Evolutionary conservation across 768 basidiomycete genomes (phyloP).

Genomic region (Phaffia tasmanica): DNA sequence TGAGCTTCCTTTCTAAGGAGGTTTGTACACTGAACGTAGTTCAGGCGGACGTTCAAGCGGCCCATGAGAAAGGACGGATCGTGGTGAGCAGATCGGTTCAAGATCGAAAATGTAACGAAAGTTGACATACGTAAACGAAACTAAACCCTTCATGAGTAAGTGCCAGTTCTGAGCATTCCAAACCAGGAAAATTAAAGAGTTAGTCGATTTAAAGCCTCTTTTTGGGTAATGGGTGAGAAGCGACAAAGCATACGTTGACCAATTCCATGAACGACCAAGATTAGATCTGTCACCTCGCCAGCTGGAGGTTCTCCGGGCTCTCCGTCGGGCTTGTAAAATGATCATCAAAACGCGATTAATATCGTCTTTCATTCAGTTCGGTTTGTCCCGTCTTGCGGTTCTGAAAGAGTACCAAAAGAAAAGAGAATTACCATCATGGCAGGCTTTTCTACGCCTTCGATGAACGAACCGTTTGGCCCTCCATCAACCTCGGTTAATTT

Average conservation of each 20-base stretch:
- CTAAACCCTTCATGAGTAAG: constrained; percentile 39
- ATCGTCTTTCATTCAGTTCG: too few relatives aligned
- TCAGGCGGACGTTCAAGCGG: too few relatives aligned
- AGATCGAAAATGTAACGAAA: too few relatives aligned
- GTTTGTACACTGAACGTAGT: neutral
- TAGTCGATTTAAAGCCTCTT: too few relatives aligned
- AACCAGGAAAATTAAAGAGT: neutral
- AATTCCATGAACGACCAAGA: constrained; percentile 44
- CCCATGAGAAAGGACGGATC: constrained; percentile 6
- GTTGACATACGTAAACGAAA: constrained; percentile 36
- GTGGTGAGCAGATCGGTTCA: constrained; percentile 11
- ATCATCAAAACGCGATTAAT: neutral
- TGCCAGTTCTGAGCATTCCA: constrained; percentile 20
- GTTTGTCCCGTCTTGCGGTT: too few relatives aligned
- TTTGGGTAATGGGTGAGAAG: neutral
- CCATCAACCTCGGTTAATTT: too few relatives aligned
- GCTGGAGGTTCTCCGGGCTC: too few relatives aligned
- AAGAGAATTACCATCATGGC: neutral
- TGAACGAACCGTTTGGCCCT: neutral
- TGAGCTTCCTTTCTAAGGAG: constrained; percentile 26
- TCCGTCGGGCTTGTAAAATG: neutral
- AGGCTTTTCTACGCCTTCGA: neutral
- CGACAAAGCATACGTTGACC: constrained; percentile 33
- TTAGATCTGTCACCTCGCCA: constrained; percentile 39
- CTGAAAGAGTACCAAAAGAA: neutral